These are phyloP conservation scores for Boletales sp. DNA, from an alignment of 768 basidiomycete species.

Conservation along the genomic window DNA sequence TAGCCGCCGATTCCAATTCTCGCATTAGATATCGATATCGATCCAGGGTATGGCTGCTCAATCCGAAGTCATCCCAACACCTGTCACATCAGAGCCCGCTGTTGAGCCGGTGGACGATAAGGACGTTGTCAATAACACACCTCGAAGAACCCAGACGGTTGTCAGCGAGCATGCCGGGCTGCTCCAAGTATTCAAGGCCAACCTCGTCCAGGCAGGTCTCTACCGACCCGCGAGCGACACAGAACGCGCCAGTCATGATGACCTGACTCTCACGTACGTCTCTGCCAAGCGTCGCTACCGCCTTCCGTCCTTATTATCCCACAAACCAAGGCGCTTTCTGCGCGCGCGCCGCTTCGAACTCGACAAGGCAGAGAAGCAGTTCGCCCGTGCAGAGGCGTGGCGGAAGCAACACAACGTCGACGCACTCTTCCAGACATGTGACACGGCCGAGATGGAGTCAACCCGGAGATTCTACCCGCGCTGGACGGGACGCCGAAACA, in stretches of 20 bases:
- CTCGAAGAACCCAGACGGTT: not conserved
- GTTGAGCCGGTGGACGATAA: not conserved
- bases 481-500: slow-evolving; percentile 79
- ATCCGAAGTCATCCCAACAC: not conserved
- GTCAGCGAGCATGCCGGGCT: slow-evolving; percentile 2
- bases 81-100: not conserved
- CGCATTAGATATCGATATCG: no score
- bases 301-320: not conserved
- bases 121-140: not conserved
- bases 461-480: slow-evolving; percentile 68
- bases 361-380: slow-evolving; percentile 64
- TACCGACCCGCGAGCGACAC: slow-evolving; percentile 40
- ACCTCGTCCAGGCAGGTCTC: slow-evolving; percentile 42
- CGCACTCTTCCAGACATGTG: slow-evolving; percentile 59
- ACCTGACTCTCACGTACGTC: slow-evolving; percentile 62
- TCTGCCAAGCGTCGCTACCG: slow-evolving; percentile 1
- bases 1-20: no score
- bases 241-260: slow-evolving; percentile 52
- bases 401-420: slow-evolving; percentile 57
- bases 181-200: slow-evolving; percentile 50
- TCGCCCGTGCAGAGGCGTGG: slow-evolving; percentile 67
- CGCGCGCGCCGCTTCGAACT: slow-evolving; percentile 72
- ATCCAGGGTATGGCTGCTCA: slow-evolving; percentile 5
- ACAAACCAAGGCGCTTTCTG: slow-evolving; percentile 65
- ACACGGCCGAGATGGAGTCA: slow-evolving; percentile 54